Evolutionary conservation across 176 grass and related monocot species (phyloP), one percentile per base, ranked within the genome.

Genomic region (Ananas comosus): DNA sequence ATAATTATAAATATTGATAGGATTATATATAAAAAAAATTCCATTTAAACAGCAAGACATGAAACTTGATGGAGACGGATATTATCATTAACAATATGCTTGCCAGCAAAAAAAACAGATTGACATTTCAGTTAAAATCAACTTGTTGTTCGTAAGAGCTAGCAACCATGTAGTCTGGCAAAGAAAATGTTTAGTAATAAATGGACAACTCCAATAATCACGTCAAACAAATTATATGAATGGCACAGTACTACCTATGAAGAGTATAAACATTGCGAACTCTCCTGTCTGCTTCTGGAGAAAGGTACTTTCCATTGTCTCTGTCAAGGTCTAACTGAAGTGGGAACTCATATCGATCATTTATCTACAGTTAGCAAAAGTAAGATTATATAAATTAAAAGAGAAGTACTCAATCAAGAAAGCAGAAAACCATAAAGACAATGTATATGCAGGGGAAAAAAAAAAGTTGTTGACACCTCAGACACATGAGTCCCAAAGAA

Each of bases 241-340:
- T 50, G 7, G 24, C 48, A 78, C 4, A 65, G n/a, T 64, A 49
- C 54, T 67, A 99, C 95, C 95, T 94, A 78, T 99, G 95, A 80
- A 99, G 90, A 51, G 87, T 94, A 78, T 99, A 99, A 63, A 99
- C 87, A 70, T 99, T 99, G 9, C 87, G 87, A 70, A 99, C 90
- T 73, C 66, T 88, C 78, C 87, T 99, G 64, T 99, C 90, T 67
- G 95, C 89, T 18, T 97, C 95, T 2, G 95, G 95, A 68, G 95
- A 99, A 77, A 99, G 74, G 79, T 94, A 99, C 54, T 93, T 99
- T 21, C 90, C 89, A 65, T 88, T 27, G 51, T 94, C 90, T 84
- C 82, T 93, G 86, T 99, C 95, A 70, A 99, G 87, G 79, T 99
- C 95, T 85, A 99, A 86, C 64, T 94, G 95, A 88, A 91, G 82